Conservation (phyloP, 495 filamentous ascomycete species). For the Baudoinia panamericana region DNA sequence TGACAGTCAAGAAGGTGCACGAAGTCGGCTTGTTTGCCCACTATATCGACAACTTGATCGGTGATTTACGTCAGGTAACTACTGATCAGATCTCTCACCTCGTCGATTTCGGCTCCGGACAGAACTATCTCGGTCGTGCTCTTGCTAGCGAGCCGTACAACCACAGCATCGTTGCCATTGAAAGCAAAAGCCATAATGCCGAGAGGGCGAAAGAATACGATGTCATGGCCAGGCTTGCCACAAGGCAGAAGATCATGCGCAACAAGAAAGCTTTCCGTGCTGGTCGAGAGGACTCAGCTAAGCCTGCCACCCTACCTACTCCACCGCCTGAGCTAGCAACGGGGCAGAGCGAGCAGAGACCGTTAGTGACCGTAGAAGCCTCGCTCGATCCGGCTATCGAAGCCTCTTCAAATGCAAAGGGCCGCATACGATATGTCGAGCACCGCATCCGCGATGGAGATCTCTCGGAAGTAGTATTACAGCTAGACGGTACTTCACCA, state of each 20-base stretch:
- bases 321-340: conserved; percentile 7
- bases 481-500: conserved; percentile 21
- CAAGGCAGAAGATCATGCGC: conserved; percentile 51
- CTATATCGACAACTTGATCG: conserved; percentile 45
- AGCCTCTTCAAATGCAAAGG: conserved; percentile 32
- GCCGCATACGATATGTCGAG: conserved; percentile 40
- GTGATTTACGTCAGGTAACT: conserved; percentile 21
- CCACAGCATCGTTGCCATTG: conserved; percentile 77
- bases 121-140: conserved; percentile 85
- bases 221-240: conserved; percentile 53
- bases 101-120: conserved; percentile 89
- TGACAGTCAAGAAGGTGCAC: conserved; percentile 93
- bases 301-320: not conserved
- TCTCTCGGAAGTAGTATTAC: conserved; percentile 24
- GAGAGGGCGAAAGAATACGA: conserved; percentile 73
- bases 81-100: conserved; percentile 59
- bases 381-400: conserved; percentile 16
- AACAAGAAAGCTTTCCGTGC: conserved; percentile 63
- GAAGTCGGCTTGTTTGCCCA: conserved; percentile 59
- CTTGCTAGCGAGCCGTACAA: conserved; percentile 76
- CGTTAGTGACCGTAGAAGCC: not conserved
- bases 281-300: conserved; percentile 25
- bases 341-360: conserved; percentile 14
- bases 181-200: conserved; percentile 75
- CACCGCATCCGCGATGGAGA: conserved; percentile 40